These are phyloP conservation scores for Arthrobotrys pseudoclavata DNA, from an alignment of 2,329 filamentous ascomycete genomes.

Conservation along the genomic window DNA sequence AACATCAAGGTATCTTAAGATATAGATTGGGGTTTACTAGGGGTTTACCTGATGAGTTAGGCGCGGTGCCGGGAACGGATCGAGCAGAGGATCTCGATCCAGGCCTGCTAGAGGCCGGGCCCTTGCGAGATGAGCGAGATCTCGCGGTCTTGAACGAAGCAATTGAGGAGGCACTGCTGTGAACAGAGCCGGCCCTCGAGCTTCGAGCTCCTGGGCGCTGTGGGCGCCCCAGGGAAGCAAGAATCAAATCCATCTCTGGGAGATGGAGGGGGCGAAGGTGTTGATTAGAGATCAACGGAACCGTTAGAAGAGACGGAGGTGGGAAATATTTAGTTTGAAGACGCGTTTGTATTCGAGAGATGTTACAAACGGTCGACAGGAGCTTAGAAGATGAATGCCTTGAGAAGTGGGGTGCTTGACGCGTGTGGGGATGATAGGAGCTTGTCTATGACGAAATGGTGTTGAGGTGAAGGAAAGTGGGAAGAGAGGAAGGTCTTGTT, in stretches of 20 bases:
- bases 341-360: no score
- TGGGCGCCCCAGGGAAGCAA: background rate
- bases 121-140: background rate
- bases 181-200: constrained; percentile 2
- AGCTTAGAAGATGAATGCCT: background rate
- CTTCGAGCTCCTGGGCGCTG: background rate
- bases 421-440: background rate
- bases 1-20: background rate
- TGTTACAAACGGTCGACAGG: background rate
- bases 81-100: background rate
- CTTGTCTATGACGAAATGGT: background rate
- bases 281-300: background rate
- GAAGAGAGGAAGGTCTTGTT: background rate
- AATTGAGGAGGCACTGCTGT: background rate
- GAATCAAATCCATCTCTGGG: background rate
- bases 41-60: background rate
- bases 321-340: no score
- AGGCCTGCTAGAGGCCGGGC: background rate
- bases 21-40: background rate
- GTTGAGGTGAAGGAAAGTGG: background rate
- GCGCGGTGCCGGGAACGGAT: background rate
- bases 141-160: constrained; percentile 2
- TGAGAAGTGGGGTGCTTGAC: background rate
- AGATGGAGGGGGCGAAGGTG: background rate
- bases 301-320: background rate